A percentile compares a stretch with the other conserved stretches of the same genome.
Conservation (phyloP, 2,329 filamentous ascomycete species). For the Didymella sp. region DNA sequence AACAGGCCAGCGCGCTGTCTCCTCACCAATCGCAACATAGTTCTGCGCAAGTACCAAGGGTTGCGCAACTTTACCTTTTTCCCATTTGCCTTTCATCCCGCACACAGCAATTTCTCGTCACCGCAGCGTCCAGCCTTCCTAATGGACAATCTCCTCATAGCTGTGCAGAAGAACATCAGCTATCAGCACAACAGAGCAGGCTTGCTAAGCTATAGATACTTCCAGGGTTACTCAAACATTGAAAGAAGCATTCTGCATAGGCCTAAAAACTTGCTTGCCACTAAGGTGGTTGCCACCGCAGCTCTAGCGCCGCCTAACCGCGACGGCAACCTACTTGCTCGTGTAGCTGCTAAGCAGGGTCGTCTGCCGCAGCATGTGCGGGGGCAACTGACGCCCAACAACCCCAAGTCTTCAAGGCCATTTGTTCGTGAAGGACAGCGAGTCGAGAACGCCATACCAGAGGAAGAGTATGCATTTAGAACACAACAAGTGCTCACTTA, state of each 20-base stretch:
- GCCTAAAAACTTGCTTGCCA: not conserved
- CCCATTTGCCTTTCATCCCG: not conserved
- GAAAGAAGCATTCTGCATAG: not conserved
- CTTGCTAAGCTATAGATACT: not conserved
- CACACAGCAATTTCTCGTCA: not conserved
- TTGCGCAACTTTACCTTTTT: not conserved
- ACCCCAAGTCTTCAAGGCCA: not conserved
- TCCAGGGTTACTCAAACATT: not conserved
- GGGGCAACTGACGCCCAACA: not conserved
- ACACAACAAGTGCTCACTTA: not conserved
- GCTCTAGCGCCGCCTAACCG: not conserved
- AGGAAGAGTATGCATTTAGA: not conserved
- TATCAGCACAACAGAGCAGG: conserved; percentile 10
- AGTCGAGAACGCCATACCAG: not conserved
- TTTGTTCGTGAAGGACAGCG: not conserved
- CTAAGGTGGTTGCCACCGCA: not conserved
- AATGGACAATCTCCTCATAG: conserved; percentile 10
- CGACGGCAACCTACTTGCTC: not conserved
- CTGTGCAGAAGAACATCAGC: conserved; percentile 15
- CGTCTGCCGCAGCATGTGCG: not conserved
- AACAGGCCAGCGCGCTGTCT: not conserved
- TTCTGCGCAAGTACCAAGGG: not conserved
- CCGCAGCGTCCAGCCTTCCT: conserved; percentile 4
- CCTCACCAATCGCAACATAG: not conserved
- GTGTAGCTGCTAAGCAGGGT: not conserved